Evolutionary conservation across 2,329 filamentous ascomycete genomes (phyloP).

Genomic region (Eutypa lata): DNA sequence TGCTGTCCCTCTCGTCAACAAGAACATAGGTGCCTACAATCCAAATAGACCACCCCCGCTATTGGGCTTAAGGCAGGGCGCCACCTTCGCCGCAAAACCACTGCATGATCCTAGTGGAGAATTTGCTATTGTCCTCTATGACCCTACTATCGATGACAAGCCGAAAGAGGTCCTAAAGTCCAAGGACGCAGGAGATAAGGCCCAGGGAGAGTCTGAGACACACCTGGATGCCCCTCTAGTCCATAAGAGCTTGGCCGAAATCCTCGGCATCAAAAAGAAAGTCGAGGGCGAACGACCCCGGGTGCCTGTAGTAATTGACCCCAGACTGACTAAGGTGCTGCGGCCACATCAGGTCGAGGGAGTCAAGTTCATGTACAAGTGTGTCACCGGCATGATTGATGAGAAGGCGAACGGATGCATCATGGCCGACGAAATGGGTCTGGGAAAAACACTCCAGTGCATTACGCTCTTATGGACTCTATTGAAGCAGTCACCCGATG

Average conservation of each 20-base stretch:
- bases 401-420: constrained; percentile 94
- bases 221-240: constrained; percentile 76
- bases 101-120: constrained; percentile 93
- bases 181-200: constrained; percentile 43
- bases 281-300: constrained; percentile 76
- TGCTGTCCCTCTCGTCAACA: constrained; percentile 81
- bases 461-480: constrained; percentile 96
- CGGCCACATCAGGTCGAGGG: constrained; percentile 97
- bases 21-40: constrained; percentile 68
- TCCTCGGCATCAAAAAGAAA: constrained; percentile 89
- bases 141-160: constrained; percentile 89
- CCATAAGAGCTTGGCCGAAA: constrained; percentile 93
- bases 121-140: constrained; percentile 93
- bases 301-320: constrained; percentile 97
- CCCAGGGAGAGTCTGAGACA: constrained; percentile 36
- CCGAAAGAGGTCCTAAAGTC: constrained; percentile 52
- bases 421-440: constrained; percentile 98
- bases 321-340: constrained; percentile 80
- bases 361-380: constrained; percentile 95
- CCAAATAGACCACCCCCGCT: constrained; percentile 79
- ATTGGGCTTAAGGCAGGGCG: constrained; percentile 79
- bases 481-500: constrained; percentile 90
- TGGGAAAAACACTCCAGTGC: constrained; percentile 96
- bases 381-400: constrained; percentile 93
- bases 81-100: constrained; percentile 81